Conservation (phyloP, 225 moss, liverwort and hornwort genomes). For the Marchantia paleacea region DNA sequence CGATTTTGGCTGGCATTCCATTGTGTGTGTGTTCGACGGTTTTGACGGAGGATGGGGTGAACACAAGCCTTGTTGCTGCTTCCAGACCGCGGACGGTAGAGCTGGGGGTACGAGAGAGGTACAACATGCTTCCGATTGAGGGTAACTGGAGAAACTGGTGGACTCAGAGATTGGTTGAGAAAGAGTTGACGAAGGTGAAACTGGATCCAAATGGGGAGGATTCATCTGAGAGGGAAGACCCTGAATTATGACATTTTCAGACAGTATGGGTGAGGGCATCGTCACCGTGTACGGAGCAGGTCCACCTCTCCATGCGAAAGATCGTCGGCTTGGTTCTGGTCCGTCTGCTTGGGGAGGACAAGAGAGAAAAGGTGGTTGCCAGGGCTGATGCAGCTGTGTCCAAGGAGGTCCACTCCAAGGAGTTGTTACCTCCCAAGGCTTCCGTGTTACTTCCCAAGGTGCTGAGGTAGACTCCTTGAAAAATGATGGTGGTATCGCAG, state of each 20-base stretch:
- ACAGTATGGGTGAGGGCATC: neutral
- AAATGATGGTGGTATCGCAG: slow-evolving; percentile 10
- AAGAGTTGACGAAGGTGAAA: slow-evolving; percentile 13
- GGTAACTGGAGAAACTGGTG: neutral
- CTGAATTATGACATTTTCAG: neutral
- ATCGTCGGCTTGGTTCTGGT: neutral
- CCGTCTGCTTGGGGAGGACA: neutral
- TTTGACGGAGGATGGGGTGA: neutral
- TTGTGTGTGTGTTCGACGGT: neutral
- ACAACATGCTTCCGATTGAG: neutral
- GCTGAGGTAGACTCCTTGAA: neutral
- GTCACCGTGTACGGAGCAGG: neutral
- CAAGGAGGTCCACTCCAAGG: slow-evolving; percentile 15
- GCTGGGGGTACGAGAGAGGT: neutral
- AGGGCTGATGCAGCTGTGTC: neutral
- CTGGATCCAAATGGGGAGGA: neutral
- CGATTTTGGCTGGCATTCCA: neutral
- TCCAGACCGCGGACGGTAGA: neutral
- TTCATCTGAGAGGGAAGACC: neutral
- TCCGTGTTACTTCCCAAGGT: slow-evolving; percentile 23
- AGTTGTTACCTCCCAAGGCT: slow-evolving; percentile 18
- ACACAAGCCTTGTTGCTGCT: neutral
- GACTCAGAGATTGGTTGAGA: slow-evolving; percentile 2
- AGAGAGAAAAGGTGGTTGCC: neutral
- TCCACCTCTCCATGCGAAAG: slow-evolving; percentile 18